Evolutionary conservation across 2,329 filamentous ascomycete species (phyloP).

Genomic region (Ustulina deusta): DNA sequence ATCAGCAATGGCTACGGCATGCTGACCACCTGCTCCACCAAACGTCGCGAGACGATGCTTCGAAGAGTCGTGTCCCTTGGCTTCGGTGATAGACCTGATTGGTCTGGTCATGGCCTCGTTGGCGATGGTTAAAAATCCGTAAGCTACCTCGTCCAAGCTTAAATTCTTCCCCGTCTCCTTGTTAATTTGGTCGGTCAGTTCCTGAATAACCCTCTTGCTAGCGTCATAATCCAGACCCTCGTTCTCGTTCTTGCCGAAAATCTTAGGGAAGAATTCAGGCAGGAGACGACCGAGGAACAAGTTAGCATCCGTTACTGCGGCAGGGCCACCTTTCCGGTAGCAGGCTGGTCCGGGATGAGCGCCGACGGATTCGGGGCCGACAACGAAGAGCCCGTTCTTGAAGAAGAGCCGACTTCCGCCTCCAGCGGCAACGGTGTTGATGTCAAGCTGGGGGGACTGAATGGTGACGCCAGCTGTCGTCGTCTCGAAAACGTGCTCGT

Average conservation of each 20-base stretch:
- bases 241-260: constrained; percentile 91
- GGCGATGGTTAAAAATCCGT: constrained; percentile 88
- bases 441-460: constrained; percentile 90
- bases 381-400: constrained; percentile 88
- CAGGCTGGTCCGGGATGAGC: constrained; percentile 92
- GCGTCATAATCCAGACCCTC: constrained; percentile 81
- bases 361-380: constrained; percentile 88
- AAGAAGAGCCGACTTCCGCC: constrained; percentile 89
- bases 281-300: constrained; percentile 84
- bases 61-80: constrained; percentile 90
- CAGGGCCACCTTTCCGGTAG: constrained; percentile 88
- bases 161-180: constrained; percentile 77
- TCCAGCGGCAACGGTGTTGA: constrained; percentile 93
- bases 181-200: constrained; percentile 83
- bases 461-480: constrained; percentile 95
- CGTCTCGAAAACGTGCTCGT: constrained; percentile 94
- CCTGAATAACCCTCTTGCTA: constrained; percentile 79
- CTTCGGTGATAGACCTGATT: constrained; percentile 90
- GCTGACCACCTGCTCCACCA: constrained; percentile 90
- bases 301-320: constrained; percentile 95
- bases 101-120: constrained; percentile 93
- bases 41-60: constrained; percentile 93
- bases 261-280: constrained; percentile 93
- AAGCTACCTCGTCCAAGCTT: constrained; percentile 85
- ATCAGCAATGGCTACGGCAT: constrained; percentile 90